phyloP scores from a whole-genome alignment of 108 stramenopile species.

The Phaeodactylum tricornutum region DNA sequence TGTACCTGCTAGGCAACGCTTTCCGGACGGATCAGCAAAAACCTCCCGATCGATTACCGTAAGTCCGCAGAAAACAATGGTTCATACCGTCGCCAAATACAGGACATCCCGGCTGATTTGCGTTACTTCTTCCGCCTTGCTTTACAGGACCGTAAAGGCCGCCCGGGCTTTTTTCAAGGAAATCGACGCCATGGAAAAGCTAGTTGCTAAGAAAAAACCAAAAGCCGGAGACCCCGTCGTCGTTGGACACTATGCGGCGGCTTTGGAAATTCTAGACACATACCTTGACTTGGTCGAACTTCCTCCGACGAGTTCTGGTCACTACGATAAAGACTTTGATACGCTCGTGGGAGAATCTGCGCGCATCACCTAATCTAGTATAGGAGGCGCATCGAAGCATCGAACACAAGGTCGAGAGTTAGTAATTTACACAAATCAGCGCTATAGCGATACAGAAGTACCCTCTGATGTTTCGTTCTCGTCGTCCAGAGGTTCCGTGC shows the following conservation, averaged over 20 bases:
- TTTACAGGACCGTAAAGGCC: constrained; percentile 75
- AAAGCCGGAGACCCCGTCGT: constrained; percentile 30
- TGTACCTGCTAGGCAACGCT: constrained; percentile 83
- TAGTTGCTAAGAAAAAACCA: constrained; percentile 29
- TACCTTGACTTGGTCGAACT: constrained; percentile 84
- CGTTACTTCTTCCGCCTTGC: too few relatives aligned
- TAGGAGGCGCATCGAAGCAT: too few relatives aligned
- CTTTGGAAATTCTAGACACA: constrained; percentile 58
- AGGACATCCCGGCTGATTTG: too few relatives aligned
- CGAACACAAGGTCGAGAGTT: too few relatives aligned
- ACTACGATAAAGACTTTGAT: constrained; percentile 71
- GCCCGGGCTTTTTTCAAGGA: constrained; percentile 79
- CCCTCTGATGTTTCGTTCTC: neutral
- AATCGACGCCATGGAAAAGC: constrained; percentile 67
- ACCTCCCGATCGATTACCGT: constrained; percentile 81
- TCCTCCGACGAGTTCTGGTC: constrained; percentile 68
- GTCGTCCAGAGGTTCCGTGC: constrained; percentile 9
- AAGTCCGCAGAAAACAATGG: too few relatives aligned
- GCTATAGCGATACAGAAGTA: too few relatives aligned
- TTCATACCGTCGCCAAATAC: too few relatives aligned
- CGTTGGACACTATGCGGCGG: constrained; percentile 32
- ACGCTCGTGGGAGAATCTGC: constrained; percentile 47
- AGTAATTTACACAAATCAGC: too few relatives aligned
- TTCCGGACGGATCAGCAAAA: constrained; percentile 83
- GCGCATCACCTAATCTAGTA: constrained; percentile 47